A percentile compares a stretch with the other conserved stretches of the same genome.
phyloP scores from a whole-genome alignment of 257 asterid species.

The Euphrasia confusa region DNA sequence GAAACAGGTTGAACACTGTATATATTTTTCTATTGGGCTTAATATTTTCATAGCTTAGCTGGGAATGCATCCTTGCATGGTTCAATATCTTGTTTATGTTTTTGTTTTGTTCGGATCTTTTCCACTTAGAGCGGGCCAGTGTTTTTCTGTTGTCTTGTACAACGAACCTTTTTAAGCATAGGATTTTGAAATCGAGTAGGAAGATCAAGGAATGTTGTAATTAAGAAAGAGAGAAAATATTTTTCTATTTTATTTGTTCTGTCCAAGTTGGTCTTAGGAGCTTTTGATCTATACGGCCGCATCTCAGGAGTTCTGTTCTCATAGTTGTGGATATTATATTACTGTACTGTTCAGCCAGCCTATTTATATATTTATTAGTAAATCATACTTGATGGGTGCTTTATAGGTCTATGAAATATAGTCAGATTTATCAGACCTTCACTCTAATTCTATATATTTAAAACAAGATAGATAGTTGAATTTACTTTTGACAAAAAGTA shows the following conservation, averaged over 20 bases:
- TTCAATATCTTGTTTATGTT: constrained; percentile 13
- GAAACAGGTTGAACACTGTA: constrained; percentile 62
- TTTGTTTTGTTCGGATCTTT: neutral
- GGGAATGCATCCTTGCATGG: constrained; percentile 17
- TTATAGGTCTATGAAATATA: neutral
- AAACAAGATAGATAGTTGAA: neutral
- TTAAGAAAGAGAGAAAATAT: constrained; percentile 1
- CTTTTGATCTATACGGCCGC: constrained; percentile 5
- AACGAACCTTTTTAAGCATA: constrained; percentile 17
- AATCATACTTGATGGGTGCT: constrained; percentile 6
- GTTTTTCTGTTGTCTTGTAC: neutral
- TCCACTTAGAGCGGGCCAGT: neutral
- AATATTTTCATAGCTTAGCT: constrained; percentile 14
- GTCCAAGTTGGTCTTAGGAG: constrained; percentile 2
- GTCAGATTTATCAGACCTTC: constrained; percentile 11
- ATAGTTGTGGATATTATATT: neutral
- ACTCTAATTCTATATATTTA: neutral
- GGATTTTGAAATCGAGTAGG: constrained; percentile 3
- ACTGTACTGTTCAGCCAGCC: constrained; percentile 6
- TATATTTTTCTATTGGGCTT: constrained; percentile 14
- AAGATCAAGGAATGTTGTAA: neutral
- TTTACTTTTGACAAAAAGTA: neutral
- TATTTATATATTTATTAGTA: neutral
- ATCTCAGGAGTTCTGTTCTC: neutral
- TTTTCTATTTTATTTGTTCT: neutral